Percentiles rank a stretch among this genome's conserved stretches.
Conservation (phyloP, 2,329 filamentous ascomycete genomes). For the Cladosporium sp. region DNA sequence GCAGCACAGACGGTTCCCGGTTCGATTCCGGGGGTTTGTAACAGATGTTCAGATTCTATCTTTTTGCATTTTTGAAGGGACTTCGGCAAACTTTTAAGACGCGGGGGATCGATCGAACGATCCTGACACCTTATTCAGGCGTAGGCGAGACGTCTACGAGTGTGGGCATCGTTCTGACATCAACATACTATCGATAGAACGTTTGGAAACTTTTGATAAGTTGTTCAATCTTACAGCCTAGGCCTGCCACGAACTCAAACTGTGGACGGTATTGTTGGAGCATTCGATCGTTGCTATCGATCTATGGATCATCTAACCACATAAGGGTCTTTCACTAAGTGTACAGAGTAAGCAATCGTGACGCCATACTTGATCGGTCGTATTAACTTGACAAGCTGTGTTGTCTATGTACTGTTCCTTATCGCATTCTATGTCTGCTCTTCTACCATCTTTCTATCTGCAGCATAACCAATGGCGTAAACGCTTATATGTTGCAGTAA, state of each 20-base stretch:
- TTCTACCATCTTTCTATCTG: not conserved
- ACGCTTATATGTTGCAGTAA: not conserved
- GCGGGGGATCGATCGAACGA: not conserved
- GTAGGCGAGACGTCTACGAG: not conserved
- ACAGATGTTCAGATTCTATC: not conserved
- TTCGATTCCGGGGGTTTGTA: conserved; percentile 11
- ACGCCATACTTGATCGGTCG: not conserved
- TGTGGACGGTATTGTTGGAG: not conserved
- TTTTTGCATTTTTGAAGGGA: not conserved
- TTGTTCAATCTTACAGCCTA: not conserved
- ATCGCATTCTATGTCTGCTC: not conserved
- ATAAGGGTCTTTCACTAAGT: not conserved
- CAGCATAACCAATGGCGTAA: not conserved
- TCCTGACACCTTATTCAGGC: not conserved
- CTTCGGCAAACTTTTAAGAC: not conserved
- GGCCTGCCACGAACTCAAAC: not conserved
- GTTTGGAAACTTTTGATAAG: not conserved
- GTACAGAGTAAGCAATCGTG: not conserved
- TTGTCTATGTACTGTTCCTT: not conserved
- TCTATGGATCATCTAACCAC: not conserved
- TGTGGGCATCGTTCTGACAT: not conserved
- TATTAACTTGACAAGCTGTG: not conserved
- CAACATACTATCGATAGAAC: not conserved
- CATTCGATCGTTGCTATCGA: not conserved
- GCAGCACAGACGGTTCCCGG: conserved; percentile 5